Evolutionary conservation across 148 eudicot species (phyloP).

Genomic region (Amaranthus palmeri): DNA sequence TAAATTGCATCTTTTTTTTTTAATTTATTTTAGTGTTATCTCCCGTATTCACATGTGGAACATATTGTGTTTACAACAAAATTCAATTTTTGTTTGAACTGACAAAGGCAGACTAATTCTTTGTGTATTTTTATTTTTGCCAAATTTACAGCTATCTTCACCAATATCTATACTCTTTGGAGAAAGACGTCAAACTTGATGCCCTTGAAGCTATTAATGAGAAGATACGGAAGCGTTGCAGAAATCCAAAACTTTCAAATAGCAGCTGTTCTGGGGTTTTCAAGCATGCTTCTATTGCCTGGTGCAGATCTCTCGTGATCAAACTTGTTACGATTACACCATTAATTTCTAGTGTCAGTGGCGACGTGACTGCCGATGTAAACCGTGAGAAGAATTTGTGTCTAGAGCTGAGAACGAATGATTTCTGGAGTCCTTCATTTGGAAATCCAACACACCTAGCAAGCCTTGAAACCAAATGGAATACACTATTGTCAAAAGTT

Average conservation of each 20-base stretch:
- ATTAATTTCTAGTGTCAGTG: slow-evolving; percentile 29
- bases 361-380: slow-evolving; percentile 31
- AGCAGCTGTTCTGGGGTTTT: slow-evolving; percentile 65
- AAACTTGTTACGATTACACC: slow-evolving; percentile 74
- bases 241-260: slow-evolving; percentile 85
- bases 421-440: slow-evolving; percentile 68
- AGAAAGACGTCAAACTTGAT: slow-evolving; percentile 65
- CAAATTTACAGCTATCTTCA: slow-evolving; percentile 60
- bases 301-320: slow-evolving; percentile 82
- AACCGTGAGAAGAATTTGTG: slow-evolving; percentile 68
- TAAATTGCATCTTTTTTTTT: background rate
- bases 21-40: background rate
- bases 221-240: slow-evolving; percentile 83
- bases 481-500: slow-evolving; percentile 53
- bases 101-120: slow-evolving; percentile 12
- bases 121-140: background rate
- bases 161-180: slow-evolving; percentile 75
- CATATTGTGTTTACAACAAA: background rate
- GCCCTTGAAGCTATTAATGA: slow-evolving; percentile 86
- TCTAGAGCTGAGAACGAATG: slow-evolving; percentile 65
- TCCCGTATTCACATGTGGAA: background rate
- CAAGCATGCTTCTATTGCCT: slow-evolving; percentile 77
- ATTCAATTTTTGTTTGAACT: background rate
- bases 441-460: slow-evolving; percentile 56
- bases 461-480: slow-evolving; percentile 68